Conservation (phyloP, 2,329 filamentous ascomycete genomes). For the Arthrobotrys iridis region DNA sequence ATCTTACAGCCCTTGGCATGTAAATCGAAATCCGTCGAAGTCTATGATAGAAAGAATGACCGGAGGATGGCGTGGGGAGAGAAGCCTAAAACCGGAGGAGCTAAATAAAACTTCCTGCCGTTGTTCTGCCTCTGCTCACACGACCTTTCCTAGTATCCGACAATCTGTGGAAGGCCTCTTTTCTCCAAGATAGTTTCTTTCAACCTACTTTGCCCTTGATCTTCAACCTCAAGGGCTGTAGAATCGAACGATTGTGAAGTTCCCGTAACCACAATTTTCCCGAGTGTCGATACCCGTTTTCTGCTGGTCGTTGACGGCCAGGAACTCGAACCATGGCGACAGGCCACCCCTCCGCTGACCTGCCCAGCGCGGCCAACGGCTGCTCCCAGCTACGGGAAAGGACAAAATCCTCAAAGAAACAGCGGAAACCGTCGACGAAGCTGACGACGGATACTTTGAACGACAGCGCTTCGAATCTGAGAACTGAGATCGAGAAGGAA, state of each 20-base stretch:
- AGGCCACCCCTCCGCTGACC: slow-evolving; percentile 23
- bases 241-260: neutral
- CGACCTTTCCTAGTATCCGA: slow-evolving; percentile 35
- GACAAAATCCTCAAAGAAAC: slow-evolving; percentile 29
- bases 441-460: neutral
- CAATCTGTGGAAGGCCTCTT: slow-evolving; percentile 27
- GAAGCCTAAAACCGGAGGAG: slow-evolving; percentile 20
- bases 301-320: neutral
- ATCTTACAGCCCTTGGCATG: slow-evolving; percentile 16
- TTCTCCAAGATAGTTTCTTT: slow-evolving; percentile 33
- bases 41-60: neutral
- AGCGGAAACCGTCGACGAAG: neutral
- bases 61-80: slow-evolving; percentile 23
- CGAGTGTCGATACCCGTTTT: slow-evolving; percentile 5
- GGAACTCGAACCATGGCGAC: slow-evolving; percentile 24
- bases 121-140: slow-evolving; percentile 32
- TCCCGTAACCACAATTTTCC: neutral
- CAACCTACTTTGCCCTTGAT: slow-evolving; percentile 50
- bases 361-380: slow-evolving; percentile 15
- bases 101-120: slow-evolving; percentile 26
- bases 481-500: slow-evolving; percentile 58
- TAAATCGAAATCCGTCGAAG: slow-evolving; percentile 32
- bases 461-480: neutral
- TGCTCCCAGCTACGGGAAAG: slow-evolving; percentile 36
- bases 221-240: slow-evolving; percentile 52